Percentiles rank a stretch among this genome's conserved stretches.
phyloP scores from a whole-genome alignment of 1,284 basidiomycete genomes.

The Irpex sp. region DNA sequence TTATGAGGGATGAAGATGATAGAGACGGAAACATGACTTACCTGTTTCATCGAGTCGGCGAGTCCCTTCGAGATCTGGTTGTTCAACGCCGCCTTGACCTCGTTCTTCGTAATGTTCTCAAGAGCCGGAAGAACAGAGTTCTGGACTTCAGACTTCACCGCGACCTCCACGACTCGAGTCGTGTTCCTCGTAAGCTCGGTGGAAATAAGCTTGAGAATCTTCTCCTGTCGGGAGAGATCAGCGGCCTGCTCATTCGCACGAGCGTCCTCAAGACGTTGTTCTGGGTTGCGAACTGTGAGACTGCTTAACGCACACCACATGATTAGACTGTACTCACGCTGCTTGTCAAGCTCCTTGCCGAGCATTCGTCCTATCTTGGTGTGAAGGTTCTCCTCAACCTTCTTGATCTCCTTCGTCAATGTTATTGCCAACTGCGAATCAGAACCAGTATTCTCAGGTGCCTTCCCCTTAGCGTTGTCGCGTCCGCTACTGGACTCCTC shows the following conservation, averaged over 20 bases:
- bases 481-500: slow-evolving; percentile 40
- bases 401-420: slow-evolving; percentile 70
- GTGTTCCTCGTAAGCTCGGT: slow-evolving; percentile 82
- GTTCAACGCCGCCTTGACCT: slow-evolving; percentile 71
- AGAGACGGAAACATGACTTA: slow-evolving; percentile 29
- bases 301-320: slow-evolving; percentile 2
- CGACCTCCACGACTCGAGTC: slow-evolving; percentile 79
- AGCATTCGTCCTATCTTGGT: slow-evolving; percentile 70
- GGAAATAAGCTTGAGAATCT: slow-evolving; percentile 81
- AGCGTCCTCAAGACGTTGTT: slow-evolving; percentile 76
- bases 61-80: slow-evolving; percentile 72
- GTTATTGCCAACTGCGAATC: slow-evolving; percentile 52
- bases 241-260: slow-evolving; percentile 71
- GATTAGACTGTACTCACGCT: slow-evolving; percentile 47
- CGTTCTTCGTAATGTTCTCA: slow-evolving; percentile 72
- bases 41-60: slow-evolving; percentile 68
- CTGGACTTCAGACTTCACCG: slow-evolving; percentile 77
- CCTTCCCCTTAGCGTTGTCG: slow-evolving; percentile 37
- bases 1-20: slow-evolving; percentile 9
- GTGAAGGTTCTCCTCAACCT: slow-evolving; percentile 76
- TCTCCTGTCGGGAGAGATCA: slow-evolving; percentile 80
- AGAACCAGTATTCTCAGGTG: slow-evolving; percentile 37
- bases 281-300: slow-evolving; percentile 32
- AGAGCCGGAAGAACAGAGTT: slow-evolving; percentile 76
- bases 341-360: slow-evolving; percentile 82